Percentiles rank a stretch among this genome's conserved stretches.
Conservation (phyloP, 768 basidiomycete genomes). For the Suillus clintonianus region DNA sequence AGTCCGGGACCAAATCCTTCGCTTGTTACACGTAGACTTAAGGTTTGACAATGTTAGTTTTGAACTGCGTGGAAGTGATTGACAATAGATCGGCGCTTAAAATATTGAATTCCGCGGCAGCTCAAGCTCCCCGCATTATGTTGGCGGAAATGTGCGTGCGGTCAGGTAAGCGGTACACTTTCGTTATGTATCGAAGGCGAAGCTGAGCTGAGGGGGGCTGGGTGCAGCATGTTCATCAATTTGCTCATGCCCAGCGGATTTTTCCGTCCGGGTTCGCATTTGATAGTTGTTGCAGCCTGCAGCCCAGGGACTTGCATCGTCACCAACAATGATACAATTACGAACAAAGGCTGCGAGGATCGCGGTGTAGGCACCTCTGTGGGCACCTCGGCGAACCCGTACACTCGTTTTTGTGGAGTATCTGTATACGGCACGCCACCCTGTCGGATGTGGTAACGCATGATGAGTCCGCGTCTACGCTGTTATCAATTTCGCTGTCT, state of each 20-base stretch:
- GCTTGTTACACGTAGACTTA: not conserved
- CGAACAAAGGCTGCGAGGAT: not conserved
- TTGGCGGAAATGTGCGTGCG: not conserved
- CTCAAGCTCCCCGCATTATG: not conserved
- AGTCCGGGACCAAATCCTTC: not conserved
- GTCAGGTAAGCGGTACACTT: not conserved
- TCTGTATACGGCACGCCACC: not conserved
- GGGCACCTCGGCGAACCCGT: not conserved
- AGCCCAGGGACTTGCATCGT: not conserved
- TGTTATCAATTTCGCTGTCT: not conserved
- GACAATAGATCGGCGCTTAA: not conserved
- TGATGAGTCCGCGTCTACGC: not conserved
- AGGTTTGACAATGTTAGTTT: not conserved
- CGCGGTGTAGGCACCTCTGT: no score
- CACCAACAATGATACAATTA: not conserved
- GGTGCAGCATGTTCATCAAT: not conserved
- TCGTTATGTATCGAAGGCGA: not conserved
- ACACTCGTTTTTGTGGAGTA: not conserved
- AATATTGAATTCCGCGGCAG: slow-evolving; percentile 1
- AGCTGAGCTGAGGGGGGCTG: not conserved
- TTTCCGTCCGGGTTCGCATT: not conserved
- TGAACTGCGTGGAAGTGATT: not conserved
- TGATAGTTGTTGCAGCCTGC: not conserved
- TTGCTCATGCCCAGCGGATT: not conserved
- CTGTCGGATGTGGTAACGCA: not conserved